Conservation (phyloP, 1,284 basidiomycete species). For the Boletus holoroseus region DNA sequence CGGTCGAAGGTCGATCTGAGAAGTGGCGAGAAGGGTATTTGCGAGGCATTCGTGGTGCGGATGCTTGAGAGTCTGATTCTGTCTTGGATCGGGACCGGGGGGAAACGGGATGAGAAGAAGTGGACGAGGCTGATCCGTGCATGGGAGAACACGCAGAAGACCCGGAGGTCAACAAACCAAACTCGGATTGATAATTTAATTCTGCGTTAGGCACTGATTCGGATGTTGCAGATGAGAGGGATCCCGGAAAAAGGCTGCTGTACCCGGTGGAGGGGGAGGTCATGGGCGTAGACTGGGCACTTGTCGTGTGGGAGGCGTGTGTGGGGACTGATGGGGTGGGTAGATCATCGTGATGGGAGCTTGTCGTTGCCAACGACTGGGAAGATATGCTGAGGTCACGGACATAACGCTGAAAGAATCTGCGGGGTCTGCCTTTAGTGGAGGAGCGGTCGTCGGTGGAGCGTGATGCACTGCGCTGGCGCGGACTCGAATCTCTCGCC, state of each 20-base stretch:
- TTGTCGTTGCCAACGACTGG: conserved; percentile 16
- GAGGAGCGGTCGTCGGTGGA: conserved; percentile 19
- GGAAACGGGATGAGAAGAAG: conserved; percentile 12
- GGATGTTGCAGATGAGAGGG: conserved; percentile 28
- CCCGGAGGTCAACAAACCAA: conserved; percentile 8
- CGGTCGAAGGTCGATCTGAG: conserved; percentile 16
- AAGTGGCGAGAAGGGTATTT: not conserved
- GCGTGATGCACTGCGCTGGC: conserved; percentile 18
- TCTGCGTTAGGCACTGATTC: conserved; percentile 20
- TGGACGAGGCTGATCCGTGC: conserved; percentile 15
- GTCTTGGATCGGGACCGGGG: conserved; percentile 17
- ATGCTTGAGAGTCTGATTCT: conserved; percentile 17
- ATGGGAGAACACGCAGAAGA: conserved; percentile 13
- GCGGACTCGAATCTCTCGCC: not conserved
- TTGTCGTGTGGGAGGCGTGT: conserved; percentile 5
- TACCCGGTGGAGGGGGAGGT: conserved; percentile 27
- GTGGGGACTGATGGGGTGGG: conserved; percentile 3
- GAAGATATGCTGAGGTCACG: conserved; percentile 19
- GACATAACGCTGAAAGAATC: conserved; percentile 9
- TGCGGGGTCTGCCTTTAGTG: conserved; percentile 9
- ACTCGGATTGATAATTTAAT: conserved; percentile 18
- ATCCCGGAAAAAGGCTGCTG: conserved; percentile 19
- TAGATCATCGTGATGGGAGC: conserved; percentile 13
- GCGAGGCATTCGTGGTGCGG: not conserved
- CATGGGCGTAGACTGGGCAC: conserved; percentile 27